Conservation (phyloP, 2,329 filamentous ascomycete genomes). For the Ceratocystis cacaofunesta region DNA sequence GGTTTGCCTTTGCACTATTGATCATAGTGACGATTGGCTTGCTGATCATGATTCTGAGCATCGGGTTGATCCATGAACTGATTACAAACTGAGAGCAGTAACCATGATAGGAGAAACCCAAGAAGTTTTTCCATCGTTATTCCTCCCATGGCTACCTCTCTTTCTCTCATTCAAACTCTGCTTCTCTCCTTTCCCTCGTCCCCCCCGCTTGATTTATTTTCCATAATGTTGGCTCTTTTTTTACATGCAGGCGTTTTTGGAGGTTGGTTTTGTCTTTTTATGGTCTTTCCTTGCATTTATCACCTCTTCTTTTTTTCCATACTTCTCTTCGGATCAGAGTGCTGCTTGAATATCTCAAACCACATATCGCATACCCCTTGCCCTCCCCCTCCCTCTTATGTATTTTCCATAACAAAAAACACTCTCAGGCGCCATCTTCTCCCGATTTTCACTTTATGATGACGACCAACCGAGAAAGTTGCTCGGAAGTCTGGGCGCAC, state of each 20-base stretch:
- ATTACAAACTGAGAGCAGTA: conserved; percentile 20
- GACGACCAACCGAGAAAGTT: conserved; percentile 2
- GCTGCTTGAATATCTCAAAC: not conserved
- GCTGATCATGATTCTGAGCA: conserved; percentile 92
- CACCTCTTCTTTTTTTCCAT: not conserved
- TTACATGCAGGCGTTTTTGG: conserved; percentile 8
- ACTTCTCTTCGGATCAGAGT: not conserved
- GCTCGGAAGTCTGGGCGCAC: conserved; percentile 1
- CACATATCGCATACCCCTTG: not conserved
- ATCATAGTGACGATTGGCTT: conserved; percentile 93
- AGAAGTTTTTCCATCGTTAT: not conserved
- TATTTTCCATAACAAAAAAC: not conserved
- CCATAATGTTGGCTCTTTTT: not conserved
- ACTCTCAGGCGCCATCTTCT: not conserved
- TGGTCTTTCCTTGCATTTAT: conserved; percentile 8
- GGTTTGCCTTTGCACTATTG: conserved; percentile 87
- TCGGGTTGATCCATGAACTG: conserved; percentile 57
- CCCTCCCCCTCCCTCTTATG: not conserved
- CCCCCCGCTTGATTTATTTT: not conserved
- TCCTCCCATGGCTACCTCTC: not conserved
- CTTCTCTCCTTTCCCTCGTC: not conserved
- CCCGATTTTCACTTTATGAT: conserved; percentile 1
- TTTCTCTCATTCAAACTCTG: not conserved
- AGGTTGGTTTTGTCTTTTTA: conserved; percentile 7
- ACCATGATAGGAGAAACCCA: not conserved